Conservation (phyloP, 106 monocot genomes). For the Narthecium ossifragum region DNA sequence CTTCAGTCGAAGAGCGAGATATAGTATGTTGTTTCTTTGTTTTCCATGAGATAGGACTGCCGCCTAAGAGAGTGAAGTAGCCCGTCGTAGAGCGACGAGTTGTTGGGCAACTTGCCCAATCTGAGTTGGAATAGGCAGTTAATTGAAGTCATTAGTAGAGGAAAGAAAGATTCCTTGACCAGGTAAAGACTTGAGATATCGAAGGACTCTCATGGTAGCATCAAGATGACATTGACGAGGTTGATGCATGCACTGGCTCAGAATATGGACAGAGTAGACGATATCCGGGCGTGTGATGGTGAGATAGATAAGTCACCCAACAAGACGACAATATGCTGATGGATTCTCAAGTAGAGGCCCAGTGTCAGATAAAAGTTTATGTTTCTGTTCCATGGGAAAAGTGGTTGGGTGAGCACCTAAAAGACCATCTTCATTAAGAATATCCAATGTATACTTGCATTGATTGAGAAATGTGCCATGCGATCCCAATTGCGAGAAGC, state of each 20-base stretch:
- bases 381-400: constrained; percentile 2
- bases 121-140: not conserved
- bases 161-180: constrained; percentile 4
- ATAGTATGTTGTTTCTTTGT: constrained; percentile 12
- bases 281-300: not conserved
- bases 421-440: constrained; percentile 1
- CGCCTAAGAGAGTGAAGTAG: constrained; percentile 6
- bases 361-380: not conserved
- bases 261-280: not conserved
- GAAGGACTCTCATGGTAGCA: not conserved
- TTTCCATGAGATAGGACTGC: not conserved
- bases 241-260: not conserved
- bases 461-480: not conserved
- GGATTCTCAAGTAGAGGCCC: not conserved
- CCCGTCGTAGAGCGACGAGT: constrained; percentile 4
- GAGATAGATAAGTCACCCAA: not conserved
- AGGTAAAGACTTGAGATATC: not conserved
- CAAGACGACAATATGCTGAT: not conserved
- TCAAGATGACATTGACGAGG: not conserved
- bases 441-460: constrained; percentile 4
- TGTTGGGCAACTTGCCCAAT: constrained; percentile 8
- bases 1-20: constrained; percentile 6
- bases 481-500: constrained; percentile 1
- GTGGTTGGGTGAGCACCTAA: not conserved
- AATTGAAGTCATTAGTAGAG: not conserved